Base-by-base conservation (phyloP, 1,139 yeast genomes). In the Pneumocystis murina region DNA sequence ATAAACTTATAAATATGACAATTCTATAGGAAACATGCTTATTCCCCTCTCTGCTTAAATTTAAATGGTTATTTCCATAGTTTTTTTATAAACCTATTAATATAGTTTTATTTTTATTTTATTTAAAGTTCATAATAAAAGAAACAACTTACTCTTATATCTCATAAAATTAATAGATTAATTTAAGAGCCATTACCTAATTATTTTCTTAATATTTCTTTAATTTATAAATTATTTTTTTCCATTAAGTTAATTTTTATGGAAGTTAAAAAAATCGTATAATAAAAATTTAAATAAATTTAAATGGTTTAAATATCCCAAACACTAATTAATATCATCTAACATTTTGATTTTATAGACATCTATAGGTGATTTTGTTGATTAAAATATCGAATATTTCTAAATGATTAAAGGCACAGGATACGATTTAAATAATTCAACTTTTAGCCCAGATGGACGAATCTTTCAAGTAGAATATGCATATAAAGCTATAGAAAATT, bases 391-490 rank as follows among this genome's bases (percentile, higher is more conserved):
- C 14, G 17, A 20, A 41, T 41, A 39, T 8, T 36, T 28, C 38
- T 62, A 60, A 94, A 87, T 97, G 60, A 90, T 97, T 63, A 90
- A 91, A 72, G 97, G 97, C 71, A 91, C 97, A 40, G 97, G 97
- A 48, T 91, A 91, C 82, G 97, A 91, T 79, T 83, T 91, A 73
- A 88, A 96, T 61, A 91, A 91, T 78, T 86, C 95, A 78, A 95
- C 90, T 66, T 87, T 87, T 75, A 74, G 77, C 70, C 83, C 85
- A 74, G 98, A 94, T 75, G 99, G 99, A 63, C 84, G 98, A 77
- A 92, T 91, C 76, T 94, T 94, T 78, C 99, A 94, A 76, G 98
- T 92, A 33, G 98, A 94, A 76, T 94, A 94, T 72, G 99, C 99
- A 59, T 81, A 87, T 73, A 94, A 94, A 75, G 98, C 98, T 1